A percentile compares a stretch with the other conserved stretches of the same genome.
These are phyloP conservation scores for Syncephalastrum sp. DNA, from an alignment of 371 early-diverging fungal genomes.

Conservation along the genomic window DNA sequence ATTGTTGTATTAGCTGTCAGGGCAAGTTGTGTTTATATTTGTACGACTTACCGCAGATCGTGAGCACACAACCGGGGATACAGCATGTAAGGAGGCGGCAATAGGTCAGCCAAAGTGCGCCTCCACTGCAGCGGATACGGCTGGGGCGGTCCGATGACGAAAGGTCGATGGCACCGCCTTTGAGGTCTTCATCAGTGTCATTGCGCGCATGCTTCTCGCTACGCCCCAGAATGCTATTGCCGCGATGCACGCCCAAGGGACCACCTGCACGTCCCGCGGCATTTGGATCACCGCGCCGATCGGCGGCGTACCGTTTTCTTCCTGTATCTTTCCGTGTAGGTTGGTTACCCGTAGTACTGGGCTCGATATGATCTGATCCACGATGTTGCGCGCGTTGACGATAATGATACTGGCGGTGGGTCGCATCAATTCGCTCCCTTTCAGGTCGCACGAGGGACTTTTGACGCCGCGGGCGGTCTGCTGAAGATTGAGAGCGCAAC, in stretches of 20 bases:
- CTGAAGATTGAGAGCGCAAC: too few species aligned
- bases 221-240: slow-evolving; percentile 42
- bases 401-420: slow-evolving; percentile 55
- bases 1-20: not conserved
- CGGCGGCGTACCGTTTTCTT: slow-evolving; percentile 8
- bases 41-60: slow-evolving; percentile 28
- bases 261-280: too few species aligned
- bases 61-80: slow-evolving; percentile 40
- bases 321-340: slow-evolving; percentile 13
- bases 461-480: slow-evolving; percentile 36
- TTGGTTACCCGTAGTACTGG: slow-evolving; percentile 37
- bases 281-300: not conserved
- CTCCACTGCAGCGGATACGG: slow-evolving; percentile 16
- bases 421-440: slow-evolving; percentile 58
- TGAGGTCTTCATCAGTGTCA: slow-evolving; percentile 18
- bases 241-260: slow-evolving; percentile 22
- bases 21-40: not conserved
- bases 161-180: slow-evolving; percentile 18
- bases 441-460: slow-evolving; percentile 73
- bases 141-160: slow-evolving; percentile 6
- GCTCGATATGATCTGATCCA: slow-evolving; percentile 11
- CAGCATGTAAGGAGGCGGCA: slow-evolving; percentile 55
- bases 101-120: slow-evolving; percentile 44
- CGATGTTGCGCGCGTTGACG: slow-evolving; percentile 39
- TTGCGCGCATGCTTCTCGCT: slow-evolving; percentile 26